phyloP scores from a whole-genome alignment of 352 stramenopile genomes.

The Phytophthora sansomeana region DNA sequence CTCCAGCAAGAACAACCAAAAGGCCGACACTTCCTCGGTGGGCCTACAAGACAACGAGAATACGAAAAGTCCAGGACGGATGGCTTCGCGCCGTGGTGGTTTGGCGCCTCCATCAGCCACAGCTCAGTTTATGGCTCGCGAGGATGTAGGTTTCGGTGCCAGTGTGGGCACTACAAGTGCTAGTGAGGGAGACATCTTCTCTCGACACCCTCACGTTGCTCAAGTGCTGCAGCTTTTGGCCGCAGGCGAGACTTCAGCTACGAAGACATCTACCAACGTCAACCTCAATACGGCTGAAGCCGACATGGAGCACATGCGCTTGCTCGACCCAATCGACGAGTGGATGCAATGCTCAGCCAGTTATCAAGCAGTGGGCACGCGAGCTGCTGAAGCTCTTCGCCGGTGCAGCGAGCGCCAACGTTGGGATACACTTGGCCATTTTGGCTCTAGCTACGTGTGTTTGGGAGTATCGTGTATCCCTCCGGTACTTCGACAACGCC shows the following conservation, averaged over 20 bases:
- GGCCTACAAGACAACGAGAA: slow-evolving; percentile 4
- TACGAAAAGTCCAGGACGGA: slow-evolving; percentile 3
- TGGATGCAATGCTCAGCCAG: slow-evolving; percentile 56
- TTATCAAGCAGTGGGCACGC: slow-evolving; percentile 55
- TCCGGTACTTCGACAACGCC: slow-evolving; percentile 26
- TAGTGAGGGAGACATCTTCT: slow-evolving; percentile 38
- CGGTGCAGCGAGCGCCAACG: slow-evolving; percentile 41
- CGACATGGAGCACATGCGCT: slow-evolving; percentile 36
- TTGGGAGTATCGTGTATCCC: slow-evolving; percentile 1
- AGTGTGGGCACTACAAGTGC: not conserved
- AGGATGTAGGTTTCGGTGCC: slow-evolving; percentile 17
- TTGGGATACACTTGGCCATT: slow-evolving; percentile 59
- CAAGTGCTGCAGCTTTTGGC: slow-evolving; percentile 49
- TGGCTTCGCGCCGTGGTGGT: slow-evolving; percentile 29
- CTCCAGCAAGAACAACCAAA: slow-evolving; percentile 19
- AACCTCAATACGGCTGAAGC: slow-evolving; percentile 33
- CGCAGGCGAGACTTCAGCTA: slow-evolving; percentile 8
- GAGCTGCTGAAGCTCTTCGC: slow-evolving; percentile 38
- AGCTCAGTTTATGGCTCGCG: slow-evolving; percentile 8
- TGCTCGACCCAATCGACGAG: slow-evolving; percentile 41
- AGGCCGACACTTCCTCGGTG: not conserved
- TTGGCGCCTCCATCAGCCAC: slow-evolving; percentile 8
- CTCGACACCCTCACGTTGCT: slow-evolving; percentile 55
- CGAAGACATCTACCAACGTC: slow-evolving; percentile 6
- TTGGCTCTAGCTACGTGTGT: slow-evolving; percentile 8